Evolutionary conservation across 2,329 filamentous ascomycete species (phyloP), one percentile per base, ranked within the genome.

Genomic region (Aurifilum marmelostoma): DNA sequence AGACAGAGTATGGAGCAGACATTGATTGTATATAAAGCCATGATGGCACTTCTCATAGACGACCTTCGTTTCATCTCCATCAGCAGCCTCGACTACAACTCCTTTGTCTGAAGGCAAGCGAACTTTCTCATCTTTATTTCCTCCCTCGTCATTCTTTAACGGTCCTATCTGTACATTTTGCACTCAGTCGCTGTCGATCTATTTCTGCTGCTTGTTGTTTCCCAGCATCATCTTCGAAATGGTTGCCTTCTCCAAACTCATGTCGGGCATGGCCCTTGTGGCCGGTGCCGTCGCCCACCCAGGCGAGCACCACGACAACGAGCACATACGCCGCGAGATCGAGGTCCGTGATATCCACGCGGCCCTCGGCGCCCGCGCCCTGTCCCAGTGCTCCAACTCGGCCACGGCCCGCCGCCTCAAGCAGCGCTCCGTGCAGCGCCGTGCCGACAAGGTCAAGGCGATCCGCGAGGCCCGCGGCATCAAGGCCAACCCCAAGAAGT

Each of bases 371-470:
- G 76, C 77, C 60, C 79, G 81, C 52, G 80, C 80, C 18, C 76
- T 83, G 8, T 76, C 75, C 61, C 73, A 79, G 65, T 84, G 82
- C 68, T 76, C 79, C 8, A 79, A 79, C 68, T 78, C 77, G 8
- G 75, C 80, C 58, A 76, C 78, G 65, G 76, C 79, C 27, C 78
- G 79, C 65, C 79, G 79, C 29, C 76, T 82, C 43, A 78, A 81
- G 73, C 72, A 76, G 60, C 77, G 78, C n/a, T 80, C 81, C 63
- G 74, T 81, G 70, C 74, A 79, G 69, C 80, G 82, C 52, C 80
- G 82, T 64, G 78, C 76, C 37, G 76, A 79, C 47, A 75, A 76
- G 52, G 79, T 81, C 41, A 76, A 79, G 69, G 74, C 77, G 50
- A 74, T 83, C 65, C 79, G 81, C 58, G 70, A 79, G 72, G 79